Base-by-base conservation (phyloP, 1,139 yeast genomes). In the Suhomyces anneliseae region DNA sequence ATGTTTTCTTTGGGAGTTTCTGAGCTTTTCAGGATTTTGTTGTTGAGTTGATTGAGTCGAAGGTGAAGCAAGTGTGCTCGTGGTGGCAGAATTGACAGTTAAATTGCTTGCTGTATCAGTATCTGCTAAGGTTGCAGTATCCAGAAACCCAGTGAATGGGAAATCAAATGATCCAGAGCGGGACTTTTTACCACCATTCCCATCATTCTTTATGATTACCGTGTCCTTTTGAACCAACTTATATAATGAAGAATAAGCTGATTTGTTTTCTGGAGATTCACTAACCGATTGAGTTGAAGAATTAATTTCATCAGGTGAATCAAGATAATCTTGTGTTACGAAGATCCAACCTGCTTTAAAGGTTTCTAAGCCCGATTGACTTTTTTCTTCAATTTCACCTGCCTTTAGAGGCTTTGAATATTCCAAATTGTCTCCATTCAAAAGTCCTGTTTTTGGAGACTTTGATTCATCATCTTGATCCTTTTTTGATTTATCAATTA, bases 311-410 rank as follows among this genome's bases (percentile, higher is more conserved):
- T 73, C 71, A 29, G 70, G 55, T 38, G 79, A 65, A 51, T 80
- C 81, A 40, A 83, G 72, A 58, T 86, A 89, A 55, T 87, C 93
- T 50, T 83, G 83, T 0, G 97, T 88, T 8, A 90, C 90, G 4
- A 87, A 82, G 5, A 92, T 67, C 95, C 96, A 90, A 2, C 96
- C 97, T 10, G 82, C 68, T 59, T 80, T 83, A 56, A 74, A 79
- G 0, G 90, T 78, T 34, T 83, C 82, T 7, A 87, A 79, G 2
- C 95, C 95, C 2, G 81, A 66, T 27, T 76, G 74, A 39, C 70
- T 68, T 14, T 68, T 66, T 54, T 87, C 92, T 50, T 85, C 85
- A 8, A 85, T 56, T 50, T 81, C 82, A 0, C 88, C 87, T 2
- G 85, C 82, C 52, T 77, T 81, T 42, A 85, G 64, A 2, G 45